Conservation (phyloP, 306 rosid species). For the Ormosia emarginata region DNA sequence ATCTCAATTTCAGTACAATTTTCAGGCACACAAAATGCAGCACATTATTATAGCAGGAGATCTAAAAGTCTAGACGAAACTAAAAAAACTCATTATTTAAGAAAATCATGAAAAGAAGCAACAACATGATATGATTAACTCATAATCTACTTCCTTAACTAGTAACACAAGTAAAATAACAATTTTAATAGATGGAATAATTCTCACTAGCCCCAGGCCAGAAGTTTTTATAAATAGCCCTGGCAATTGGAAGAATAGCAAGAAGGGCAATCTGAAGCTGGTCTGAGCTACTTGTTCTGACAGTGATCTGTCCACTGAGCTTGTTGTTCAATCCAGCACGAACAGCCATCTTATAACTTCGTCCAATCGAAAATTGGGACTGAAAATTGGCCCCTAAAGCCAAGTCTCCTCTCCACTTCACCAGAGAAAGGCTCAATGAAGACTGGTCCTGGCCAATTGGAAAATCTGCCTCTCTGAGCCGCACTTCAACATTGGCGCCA, state of each 20-base stretch:
- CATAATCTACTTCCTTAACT: constrained; percentile 28
- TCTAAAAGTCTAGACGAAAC: constrained; percentile 17
- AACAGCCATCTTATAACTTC: constrained; percentile 80
- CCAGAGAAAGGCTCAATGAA: constrained; percentile 79
- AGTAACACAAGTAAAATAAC: constrained; percentile 21
- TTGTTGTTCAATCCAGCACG: constrained; percentile 98
- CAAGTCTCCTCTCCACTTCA: constrained; percentile 92
- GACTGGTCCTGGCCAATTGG: constrained; percentile 98
- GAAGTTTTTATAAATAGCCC: constrained; percentile 62
- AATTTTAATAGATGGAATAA: constrained; percentile 70
- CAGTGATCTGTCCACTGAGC: constrained; percentile 81
- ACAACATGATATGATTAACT: constrained; percentile 22
- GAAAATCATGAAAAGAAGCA: constrained; percentile 22
- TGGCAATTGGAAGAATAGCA: constrained; percentile 71
- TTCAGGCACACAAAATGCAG: constrained; percentile 22
- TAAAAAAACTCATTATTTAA: constrained; percentile 27
- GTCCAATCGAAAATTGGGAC: constrained; percentile 85
- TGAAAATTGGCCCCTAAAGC: constrained; percentile 83
- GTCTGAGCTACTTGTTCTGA: constrained; percentile 94
- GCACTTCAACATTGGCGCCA: constrained; percentile 89
- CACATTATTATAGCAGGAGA: constrained; percentile 25
- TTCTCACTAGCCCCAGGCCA: constrained; percentile 73
- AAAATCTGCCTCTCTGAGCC: constrained; percentile 93
- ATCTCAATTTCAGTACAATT: constrained; percentile 35
- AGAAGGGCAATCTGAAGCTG: constrained; percentile 90